Conservation (phyloP, 2,329 filamentous ascomycete species). For the Aspergillus hiratsukae region DNA sequence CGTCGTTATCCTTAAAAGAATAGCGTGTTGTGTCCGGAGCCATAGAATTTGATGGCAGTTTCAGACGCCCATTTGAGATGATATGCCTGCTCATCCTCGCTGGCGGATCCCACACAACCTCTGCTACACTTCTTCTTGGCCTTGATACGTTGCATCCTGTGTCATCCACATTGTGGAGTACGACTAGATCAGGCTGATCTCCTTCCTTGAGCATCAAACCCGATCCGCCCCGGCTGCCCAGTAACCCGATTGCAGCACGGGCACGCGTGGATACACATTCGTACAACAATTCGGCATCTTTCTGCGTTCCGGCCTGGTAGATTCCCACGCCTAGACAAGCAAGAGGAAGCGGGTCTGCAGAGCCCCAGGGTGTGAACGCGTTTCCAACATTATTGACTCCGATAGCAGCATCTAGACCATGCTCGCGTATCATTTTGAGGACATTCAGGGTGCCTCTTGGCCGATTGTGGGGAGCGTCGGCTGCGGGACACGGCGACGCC, state of each 20-base stretch:
- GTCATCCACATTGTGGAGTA: conserved; percentile 27
- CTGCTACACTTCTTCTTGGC: conserved; percentile 28
- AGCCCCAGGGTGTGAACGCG: conserved; percentile 67
- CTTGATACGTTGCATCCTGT: conserved; percentile 25
- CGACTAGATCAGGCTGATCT: conserved; percentile 16
- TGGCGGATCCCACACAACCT: conserved; percentile 38
- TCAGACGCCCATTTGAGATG: conserved; percentile 18
- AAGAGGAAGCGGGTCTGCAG: conserved; percentile 60
- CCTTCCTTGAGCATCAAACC: conserved; percentile 10
- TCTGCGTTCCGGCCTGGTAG: conserved; percentile 62
- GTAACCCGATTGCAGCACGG: conserved; percentile 32
- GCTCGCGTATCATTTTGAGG: conserved; percentile 55
- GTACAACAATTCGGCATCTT: conserved; percentile 57
- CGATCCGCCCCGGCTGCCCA: not conserved
- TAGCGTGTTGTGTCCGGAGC: not conserved
- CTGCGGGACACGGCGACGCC: conserved; percentile 50
- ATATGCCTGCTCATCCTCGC: conserved; percentile 22
- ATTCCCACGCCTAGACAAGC: conserved; percentile 61
- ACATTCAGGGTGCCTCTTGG: conserved; percentile 60
- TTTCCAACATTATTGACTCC: conserved; percentile 71
- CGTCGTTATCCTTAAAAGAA: not conserved
- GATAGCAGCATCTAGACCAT: conserved; percentile 57
- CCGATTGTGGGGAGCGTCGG: conserved; percentile 18
- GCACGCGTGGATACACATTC: conserved; percentile 48
- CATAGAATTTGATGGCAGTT: conserved; percentile 4